Base-by-base conservation (phyloP, 108 stramenopile species). In the Cyclotella cryptica region DNA sequence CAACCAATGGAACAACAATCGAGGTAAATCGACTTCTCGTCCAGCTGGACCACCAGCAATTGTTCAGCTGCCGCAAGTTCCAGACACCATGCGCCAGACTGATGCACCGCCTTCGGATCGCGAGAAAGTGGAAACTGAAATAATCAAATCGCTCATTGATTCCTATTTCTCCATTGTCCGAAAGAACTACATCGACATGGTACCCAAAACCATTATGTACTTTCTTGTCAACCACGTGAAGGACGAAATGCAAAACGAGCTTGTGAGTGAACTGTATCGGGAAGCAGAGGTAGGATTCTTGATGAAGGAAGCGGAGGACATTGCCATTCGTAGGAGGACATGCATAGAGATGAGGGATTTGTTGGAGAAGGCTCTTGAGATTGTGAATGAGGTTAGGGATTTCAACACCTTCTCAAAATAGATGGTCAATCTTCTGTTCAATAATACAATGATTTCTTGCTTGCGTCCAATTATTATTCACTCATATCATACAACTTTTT, bases 181-280 rank as follows among this genome's bases (percentile, higher is more conserved):
- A 40, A 99, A 98, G 86, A 98, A 92, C 66, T 97, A 97, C 75
- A 92, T 96, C 82, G 98, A 98, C 68, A 84, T 98, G 89, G 98
- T 98, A 26, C 98, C 98, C 21, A 98, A 99, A 83, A 98, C 98
- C 7, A 95, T 99, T 87, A 99, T 99, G 99, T 96, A 92, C 85
- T 98, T 98, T 72, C 80, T 99, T 29, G 98, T 99, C 29, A 98
- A 98, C 73, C 94, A 98, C 53, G 94, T 93, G 64, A 90, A 92
- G 71, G 97, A 96, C 69, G 92, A 90, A 30, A 74, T 99, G 66
- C 98, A 98, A 75, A 98, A 98, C 77, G 96, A 98, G 84, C 87
- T 99, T 43, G 98, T 99, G 9, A 82, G 89, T 28, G 94, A 92
- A 68, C 80, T 99, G 60, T 99, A 98, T 87, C 84, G 93, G 30